Conservation (phyloP, 2,329 filamentous ascomycete species). For the Sporothrix luriei region DNA sequence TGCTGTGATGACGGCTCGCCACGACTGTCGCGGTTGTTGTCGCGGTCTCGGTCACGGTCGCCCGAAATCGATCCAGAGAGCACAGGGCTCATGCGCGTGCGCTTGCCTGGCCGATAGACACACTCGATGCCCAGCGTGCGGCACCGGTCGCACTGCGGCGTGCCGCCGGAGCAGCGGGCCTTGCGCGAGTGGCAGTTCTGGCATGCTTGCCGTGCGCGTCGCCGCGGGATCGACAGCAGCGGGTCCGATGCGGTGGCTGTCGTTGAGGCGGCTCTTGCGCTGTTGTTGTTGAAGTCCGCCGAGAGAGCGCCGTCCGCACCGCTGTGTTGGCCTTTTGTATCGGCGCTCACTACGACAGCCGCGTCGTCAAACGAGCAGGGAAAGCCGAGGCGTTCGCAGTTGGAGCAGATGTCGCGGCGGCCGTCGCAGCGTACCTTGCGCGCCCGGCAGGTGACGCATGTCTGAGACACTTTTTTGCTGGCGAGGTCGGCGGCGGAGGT, state of each 20-base stretch:
- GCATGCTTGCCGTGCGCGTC: conserved; percentile 60
- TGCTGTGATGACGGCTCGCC: conserved; percentile 32
- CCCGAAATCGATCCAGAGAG: conserved; percentile 22
- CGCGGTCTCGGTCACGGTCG: not conserved
- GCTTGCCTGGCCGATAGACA: conserved; percentile 56
- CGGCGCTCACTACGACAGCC: conserved; percentile 37
- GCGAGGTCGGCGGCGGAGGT: not conserved
- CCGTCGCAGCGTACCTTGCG: conserved; percentile 64
- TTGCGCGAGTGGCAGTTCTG: conserved; percentile 61
- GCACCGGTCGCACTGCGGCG: conserved; percentile 57
- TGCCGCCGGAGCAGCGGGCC: conserved; percentile 60
- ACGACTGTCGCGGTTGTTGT: not conserved
- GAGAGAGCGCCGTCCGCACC: not conserved
- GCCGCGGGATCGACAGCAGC: conserved; percentile 51
- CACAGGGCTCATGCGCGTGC: conserved; percentile 38
- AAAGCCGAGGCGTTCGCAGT: conserved; percentile 62
- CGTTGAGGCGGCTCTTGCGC: too few relatives aligned
- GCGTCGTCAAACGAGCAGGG: conserved; percentile 58
- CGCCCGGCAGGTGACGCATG: conserved; percentile 58
- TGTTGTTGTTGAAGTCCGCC: not conserved
- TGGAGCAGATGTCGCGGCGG: conserved; percentile 56
- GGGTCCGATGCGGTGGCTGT: conserved; percentile 31
- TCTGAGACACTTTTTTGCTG: conserved; percentile 49
- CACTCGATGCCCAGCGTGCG: conserved; percentile 58
- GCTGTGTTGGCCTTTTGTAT: not conserved